These are phyloP conservation scores for Hammondia hammondi DNA, from an alignment of 169 alveolate species.

Conservation along the genomic window DNA sequence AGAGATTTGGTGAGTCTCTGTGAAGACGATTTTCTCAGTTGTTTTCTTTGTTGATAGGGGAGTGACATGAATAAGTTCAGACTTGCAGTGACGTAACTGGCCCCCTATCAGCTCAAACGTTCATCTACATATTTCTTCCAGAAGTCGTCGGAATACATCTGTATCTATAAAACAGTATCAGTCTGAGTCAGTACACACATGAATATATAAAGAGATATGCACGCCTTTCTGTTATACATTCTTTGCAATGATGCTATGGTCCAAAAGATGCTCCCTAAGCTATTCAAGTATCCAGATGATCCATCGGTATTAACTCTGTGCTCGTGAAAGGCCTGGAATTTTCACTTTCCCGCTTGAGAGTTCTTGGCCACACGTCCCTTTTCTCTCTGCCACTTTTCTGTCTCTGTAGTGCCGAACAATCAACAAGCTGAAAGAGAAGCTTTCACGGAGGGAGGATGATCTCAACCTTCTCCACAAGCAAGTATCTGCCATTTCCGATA, in stretches of 20 bases:
- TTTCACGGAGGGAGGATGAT: slow-evolving; percentile 7
- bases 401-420: slow-evolving; percentile 35
- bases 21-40: too few species aligned
- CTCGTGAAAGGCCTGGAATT: too few species aligned
- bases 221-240: not conserved
- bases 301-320: not conserved
- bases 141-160: not conserved
- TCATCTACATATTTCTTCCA: not conserved
- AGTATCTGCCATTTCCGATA: not conserved
- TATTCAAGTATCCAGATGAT: not conserved
- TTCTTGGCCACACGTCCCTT: not conserved
- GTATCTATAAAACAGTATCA: not conserved
- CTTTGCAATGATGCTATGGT: too few species aligned
- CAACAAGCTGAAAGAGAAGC: slow-evolving; percentile 22
- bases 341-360: too few species aligned
- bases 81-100: not conserved
- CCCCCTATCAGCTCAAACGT: not conserved
- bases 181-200: not conserved
- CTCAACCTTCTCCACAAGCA: slow-evolving; percentile 23
- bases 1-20: slow-evolving; percentile 15
- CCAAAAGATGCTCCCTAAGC: too few species aligned
- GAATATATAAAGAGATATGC: not conserved
- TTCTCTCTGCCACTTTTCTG: not conserved
- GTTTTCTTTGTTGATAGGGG: not conserved
- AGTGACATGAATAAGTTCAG: not conserved